Evolutionary conservation across 1,284 basidiomycete genomes (phyloP), one percentile per base, ranked within the genome.

Genomic region (Mycena citricolor): DNA sequence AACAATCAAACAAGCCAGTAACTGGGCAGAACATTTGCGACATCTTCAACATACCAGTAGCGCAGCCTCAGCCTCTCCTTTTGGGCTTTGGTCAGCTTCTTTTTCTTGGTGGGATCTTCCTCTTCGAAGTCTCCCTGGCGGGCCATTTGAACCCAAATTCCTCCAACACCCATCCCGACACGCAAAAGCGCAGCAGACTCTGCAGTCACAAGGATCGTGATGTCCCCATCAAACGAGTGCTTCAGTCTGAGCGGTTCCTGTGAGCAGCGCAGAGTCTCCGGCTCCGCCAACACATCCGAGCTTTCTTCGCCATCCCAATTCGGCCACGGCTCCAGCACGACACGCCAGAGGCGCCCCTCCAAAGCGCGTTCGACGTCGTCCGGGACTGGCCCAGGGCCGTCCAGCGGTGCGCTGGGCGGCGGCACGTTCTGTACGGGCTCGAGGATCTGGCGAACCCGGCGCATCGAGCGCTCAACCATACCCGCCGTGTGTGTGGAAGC

Each of bases 91-190:
- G 63, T 61, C 55, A 65, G 65, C 43, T 60, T 60, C 51, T 51
- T 51, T 38, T 30, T 56, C 51, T n/a, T n/a, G n/a, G n/a, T n/a
- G n/a, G n/a, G n/a, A n/a, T n/a, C n/a, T n/a, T n/a, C n/a, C n/a
- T n/a, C n/a, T n/a, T n/a, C n/a, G n/a, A n/a, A n/a, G n/a, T n/a
- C n/a, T n/a, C n/a, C n/a, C n/a, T n/a, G n/a, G 42, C 76, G 70
- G 17, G 61, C 74, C 31, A 84, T 62, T 60, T 86, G 81, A 2
- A 85, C 72, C 73, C 77, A 86, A 39, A 76, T 75, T 12, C 73
- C 83, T 4, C 68, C 70, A 25, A 82, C 44, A 2, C 77, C 78
- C 64, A 84, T 75, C 0, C 79, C 79, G 1, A 74, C 58, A 4
- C 57, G 51, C 14, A 85, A 54, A 24, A 64, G 61, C 26, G 74